A percentile compares a stretch with the other conserved stretches of the same genome.
These are phyloP conservation scores for Wickerhamomyces sp. DNA, from an alignment of 1,139 yeast species.

Conservation along the genomic window DNA sequence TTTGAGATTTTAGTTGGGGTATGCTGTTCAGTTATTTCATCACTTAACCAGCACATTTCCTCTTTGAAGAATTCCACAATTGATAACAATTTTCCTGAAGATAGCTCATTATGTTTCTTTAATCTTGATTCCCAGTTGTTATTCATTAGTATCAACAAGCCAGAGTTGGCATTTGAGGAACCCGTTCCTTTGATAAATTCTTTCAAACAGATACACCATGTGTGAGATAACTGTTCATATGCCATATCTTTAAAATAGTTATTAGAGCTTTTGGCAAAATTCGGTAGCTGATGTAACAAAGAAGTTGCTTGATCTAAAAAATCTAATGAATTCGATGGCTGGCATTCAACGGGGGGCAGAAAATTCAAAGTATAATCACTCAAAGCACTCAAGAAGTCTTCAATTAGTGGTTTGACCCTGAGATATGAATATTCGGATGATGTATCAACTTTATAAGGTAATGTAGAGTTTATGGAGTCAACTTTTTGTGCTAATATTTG, in stretches of 20 bases:
- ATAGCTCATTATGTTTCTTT: slow-evolving; percentile 51
- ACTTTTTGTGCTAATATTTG: slow-evolving; percentile 45
- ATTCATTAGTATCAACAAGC: slow-evolving; percentile 37
- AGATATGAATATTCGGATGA: slow-evolving; percentile 84
- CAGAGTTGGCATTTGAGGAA: slow-evolving; percentile 27
- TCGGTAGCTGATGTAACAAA: slow-evolving; percentile 65
- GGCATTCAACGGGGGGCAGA: slow-evolving; percentile 71
- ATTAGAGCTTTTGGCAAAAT: slow-evolving; percentile 65
- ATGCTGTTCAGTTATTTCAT: slow-evolving; percentile 10
- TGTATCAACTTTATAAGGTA: slow-evolving; percentile 75
- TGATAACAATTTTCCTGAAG: slow-evolving; percentile 45
- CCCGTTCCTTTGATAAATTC: slow-evolving; percentile 35
- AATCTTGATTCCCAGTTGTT: slow-evolving; percentile 55
- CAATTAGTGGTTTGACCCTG: slow-evolving; percentile 68
- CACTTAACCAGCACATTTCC: slow-evolving; percentile 27
- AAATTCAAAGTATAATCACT: slow-evolving; percentile 77
- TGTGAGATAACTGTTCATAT: slow-evolving; percentile 72
- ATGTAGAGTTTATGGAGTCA: slow-evolving; percentile 39
- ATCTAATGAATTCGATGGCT: slow-evolving; percentile 50
- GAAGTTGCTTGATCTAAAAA: slow-evolving; percentile 67
- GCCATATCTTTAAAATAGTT: slow-evolving; percentile 72
- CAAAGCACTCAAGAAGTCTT: slow-evolving; percentile 72
- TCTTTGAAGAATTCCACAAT: slow-evolving; percentile 45
- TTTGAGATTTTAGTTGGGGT: slow-evolving; percentile 11
- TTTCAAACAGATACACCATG: slow-evolving; percentile 64